Conservation (phyloP, 2,329 filamentous ascomycete genomes). For the Aspergillus uvarum region DNA sequence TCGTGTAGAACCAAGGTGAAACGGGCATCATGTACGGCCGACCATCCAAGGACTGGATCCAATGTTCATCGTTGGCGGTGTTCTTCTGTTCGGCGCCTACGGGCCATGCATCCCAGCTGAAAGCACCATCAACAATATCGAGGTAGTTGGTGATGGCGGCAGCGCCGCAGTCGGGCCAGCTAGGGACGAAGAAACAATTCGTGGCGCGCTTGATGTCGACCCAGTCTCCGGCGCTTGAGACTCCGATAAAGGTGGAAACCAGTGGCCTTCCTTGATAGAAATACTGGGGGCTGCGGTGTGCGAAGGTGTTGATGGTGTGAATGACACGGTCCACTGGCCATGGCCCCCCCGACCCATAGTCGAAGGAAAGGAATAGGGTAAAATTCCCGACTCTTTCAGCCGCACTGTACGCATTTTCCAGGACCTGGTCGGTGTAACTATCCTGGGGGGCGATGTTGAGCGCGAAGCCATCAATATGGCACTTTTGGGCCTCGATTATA, state of each 20-base stretch:
- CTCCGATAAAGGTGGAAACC: conserved; percentile 47
- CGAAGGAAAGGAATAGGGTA: conserved; percentile 36
- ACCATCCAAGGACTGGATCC: conserved; percentile 37
- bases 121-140: conserved; percentile 39
- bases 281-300: conserved; percentile 26
- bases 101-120: conserved; percentile 50
- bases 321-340: conserved; percentile 31
- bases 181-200: conserved; percentile 46
- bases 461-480: conserved; percentile 35
- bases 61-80: conserved; percentile 39
- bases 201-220: conserved; percentile 39
- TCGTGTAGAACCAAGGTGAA: conserved; percentile 60
- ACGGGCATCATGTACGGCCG: conserved; percentile 57
- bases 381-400: conserved; percentile 32
- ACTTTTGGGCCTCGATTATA: conserved; percentile 28
- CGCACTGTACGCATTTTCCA: conserved; percentile 30
- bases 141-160: conserved; percentile 29
- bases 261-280: conserved; percentile 33
- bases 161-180: conserved; percentile 39
- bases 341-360: conserved; percentile 31
- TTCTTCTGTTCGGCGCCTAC: conserved; percentile 39
- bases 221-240: conserved; percentile 44
- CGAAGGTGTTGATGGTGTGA: conserved; percentile 28
- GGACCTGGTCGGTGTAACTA: conserved; percentile 28
- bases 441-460: conserved; percentile 36